Evolutionary conservation across 164 flowering plant genomes (phyloP), one percentile per base, ranked within the genome.

Genomic region (Warburgia ugandensis): DNA sequence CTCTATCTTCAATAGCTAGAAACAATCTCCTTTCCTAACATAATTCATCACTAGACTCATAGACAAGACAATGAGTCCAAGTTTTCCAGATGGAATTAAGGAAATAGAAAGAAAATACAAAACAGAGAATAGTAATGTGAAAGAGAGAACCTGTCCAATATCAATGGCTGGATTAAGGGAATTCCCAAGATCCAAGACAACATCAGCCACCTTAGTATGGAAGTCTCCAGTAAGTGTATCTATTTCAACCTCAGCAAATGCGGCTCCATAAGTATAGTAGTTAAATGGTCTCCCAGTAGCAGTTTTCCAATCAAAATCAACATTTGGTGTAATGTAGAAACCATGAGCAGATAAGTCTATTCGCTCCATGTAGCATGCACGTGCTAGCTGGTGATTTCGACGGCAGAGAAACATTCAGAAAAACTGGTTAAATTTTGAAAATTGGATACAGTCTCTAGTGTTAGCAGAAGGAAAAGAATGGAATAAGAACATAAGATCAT

Each of bases 311-410:
- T 92, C 99, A 69, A 82, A 92, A 36, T 70, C 83, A 57, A 92
- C 82, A 46, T 86, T 94, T 50, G 99, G 99, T 29, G 78, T 74
- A 42, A 71, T 76, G 54, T 77, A 73, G 63, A 92, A 92, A 48
- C 99, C 99, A 68, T 88, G 97, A 59, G 99, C 97, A 53, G 95
- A 92, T 48, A 92, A 83, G 62, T 88, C 95, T 58, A 92, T 73
- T 33, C 99, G 63, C 68, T 81, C 81, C 65, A 68, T 39, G 59
- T 79, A 71, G 68, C 99, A 92, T 11, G 92, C 77, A 45, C 1
- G 42, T 9, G 54, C 86, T 54, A 92, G 72, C 99, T 92, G 82
- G 52, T 17, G 56, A 40, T 37, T 17, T 12, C 28, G 31, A 58
- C n/a, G 32, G 16, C 20, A 38, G 22, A 55, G 39, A 13, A 27